These are phyloP conservation scores for Cucumis melo DNA, from an alignment of 306 rosid genomes.

Conservation along the genomic window DNA sequence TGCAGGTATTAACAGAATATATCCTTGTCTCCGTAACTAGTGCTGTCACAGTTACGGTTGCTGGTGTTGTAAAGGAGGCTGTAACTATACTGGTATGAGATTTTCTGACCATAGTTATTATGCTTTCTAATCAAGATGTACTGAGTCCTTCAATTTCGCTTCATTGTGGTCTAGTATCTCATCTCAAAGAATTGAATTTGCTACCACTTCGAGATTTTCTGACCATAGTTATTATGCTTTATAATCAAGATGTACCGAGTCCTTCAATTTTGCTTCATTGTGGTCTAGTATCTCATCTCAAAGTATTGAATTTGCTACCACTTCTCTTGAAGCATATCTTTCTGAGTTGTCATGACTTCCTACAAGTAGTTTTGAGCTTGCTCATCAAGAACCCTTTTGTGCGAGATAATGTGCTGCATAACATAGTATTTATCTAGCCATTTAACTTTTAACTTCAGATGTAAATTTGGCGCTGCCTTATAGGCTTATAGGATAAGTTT, in stretches of 20 bases:
- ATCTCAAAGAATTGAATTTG: neutral
- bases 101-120: slow-evolving; percentile 6
- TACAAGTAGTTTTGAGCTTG: neutral
- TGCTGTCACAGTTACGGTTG: slow-evolving; percentile 94
- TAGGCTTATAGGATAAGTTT: neutral
- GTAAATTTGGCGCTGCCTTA: neutral
- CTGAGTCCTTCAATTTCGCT: neutral
- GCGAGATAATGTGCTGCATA: neutral
- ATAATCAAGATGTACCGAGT: neutral
- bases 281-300: slow-evolving; percentile 1
- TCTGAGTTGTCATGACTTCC: neutral
- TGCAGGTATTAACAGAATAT: slow-evolving; percentile 82
- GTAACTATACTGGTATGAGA: slow-evolving; percentile 78
- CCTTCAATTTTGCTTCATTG: neutral
- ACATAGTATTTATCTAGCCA: neutral
- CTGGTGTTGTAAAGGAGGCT: slow-evolving; percentile 97
- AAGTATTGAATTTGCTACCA: neutral
- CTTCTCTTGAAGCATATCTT: neutral
- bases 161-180: neutral
- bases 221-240: slow-evolving; percentile 3
- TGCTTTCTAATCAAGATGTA: neutral
- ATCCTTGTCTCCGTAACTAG: slow-evolving; percentile 88
- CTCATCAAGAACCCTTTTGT: neutral
- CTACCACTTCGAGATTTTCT: neutral
- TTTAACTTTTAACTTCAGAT: neutral